Evolutionary conservation across 164 flowering plant species (phyloP).

Genomic region (Echeveria elegans): DNA sequence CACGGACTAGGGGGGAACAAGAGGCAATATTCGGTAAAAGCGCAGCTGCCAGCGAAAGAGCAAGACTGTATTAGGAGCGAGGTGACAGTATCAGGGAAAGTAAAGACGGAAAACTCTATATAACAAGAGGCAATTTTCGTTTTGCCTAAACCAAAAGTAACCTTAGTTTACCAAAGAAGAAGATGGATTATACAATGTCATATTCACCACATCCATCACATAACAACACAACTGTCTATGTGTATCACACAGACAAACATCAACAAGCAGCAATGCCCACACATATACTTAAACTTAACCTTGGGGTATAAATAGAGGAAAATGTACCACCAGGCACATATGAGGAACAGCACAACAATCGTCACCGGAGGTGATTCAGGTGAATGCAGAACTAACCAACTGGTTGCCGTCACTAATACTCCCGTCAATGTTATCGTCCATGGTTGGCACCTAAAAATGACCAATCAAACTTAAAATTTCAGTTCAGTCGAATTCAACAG

Average conservation of each 20-base stretch:
- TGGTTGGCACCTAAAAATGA: slow-evolving; percentile 71
- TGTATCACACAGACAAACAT: too few species aligned
- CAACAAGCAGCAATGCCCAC: too few species aligned
- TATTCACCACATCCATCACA: background rate
- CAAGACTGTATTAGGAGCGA: too few species aligned
- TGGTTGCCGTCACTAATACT: slow-evolving; percentile 32
- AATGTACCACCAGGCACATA: slow-evolving; percentile 82
- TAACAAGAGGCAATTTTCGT: too few species aligned
- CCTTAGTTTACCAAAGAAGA: too few species aligned
- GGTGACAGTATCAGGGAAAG: too few species aligned
- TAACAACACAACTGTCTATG: background rate
- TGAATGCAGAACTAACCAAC: slow-evolving; percentile 70
- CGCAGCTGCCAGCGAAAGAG: too few species aligned
- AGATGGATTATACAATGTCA: too few species aligned
- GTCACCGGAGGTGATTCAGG: slow-evolving; percentile 46
- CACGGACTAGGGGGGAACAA: background rate
- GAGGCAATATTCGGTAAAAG: background rate
- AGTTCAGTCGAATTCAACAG: too few species aligned
- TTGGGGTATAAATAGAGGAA: slow-evolving; percentile 85
- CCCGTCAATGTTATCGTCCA: slow-evolving; percentile 89
- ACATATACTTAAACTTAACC: too few species aligned
- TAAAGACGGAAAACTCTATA: background rate
- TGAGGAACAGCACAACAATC: slow-evolving; percentile 26
- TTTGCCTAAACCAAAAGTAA: background rate
- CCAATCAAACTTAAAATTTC: background rate